Evolutionary conservation across 345 rosid species (phyloP).

Genomic region (Acer campestre): DNA sequence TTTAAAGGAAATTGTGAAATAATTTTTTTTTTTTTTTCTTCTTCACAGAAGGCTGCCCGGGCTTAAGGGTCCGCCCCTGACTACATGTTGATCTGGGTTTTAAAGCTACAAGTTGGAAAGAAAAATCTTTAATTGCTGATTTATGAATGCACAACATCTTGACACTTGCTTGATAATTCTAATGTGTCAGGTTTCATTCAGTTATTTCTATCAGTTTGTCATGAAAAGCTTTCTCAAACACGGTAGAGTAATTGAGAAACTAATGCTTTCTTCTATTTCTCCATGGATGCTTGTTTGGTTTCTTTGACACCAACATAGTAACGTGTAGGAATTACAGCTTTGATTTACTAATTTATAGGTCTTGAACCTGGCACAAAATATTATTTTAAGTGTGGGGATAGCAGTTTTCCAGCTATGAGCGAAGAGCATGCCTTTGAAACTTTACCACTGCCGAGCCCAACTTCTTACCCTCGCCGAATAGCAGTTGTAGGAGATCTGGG

Average conservation of each 20-base stretch:
- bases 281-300: slow-evolving; percentile 1
- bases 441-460: slow-evolving; percentile 48
- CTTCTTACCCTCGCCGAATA: slow-evolving; percentile 62
- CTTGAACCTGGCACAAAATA: slow-evolving; percentile 65
- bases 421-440: slow-evolving; percentile 58
- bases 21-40: too few species aligned
- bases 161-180: neutral
- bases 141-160: neutral
- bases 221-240: neutral
- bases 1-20: too few species aligned
- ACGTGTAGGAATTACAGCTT: neutral
- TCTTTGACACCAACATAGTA: neutral
- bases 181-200: neutral
- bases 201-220: neutral
- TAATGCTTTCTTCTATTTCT: neutral
- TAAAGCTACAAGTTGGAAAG: neutral
- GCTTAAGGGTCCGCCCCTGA: too few species aligned
- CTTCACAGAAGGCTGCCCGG: too few species aligned
- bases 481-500: slow-evolving; percentile 85
- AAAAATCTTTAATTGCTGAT: neutral
- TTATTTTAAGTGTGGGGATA: slow-evolving; percentile 74
- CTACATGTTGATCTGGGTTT: neutral
- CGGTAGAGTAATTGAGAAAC: neutral
- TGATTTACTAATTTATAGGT: slow-evolving; percentile 38
- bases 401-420: slow-evolving; percentile 77